Percentiles rank a stretch among this genome's conserved stretches.
Evolutionary conservation across 2,329 filamentous ascomycete genomes (phyloP).

Genomic region (Ascochyta clinopodiicola): DNA sequence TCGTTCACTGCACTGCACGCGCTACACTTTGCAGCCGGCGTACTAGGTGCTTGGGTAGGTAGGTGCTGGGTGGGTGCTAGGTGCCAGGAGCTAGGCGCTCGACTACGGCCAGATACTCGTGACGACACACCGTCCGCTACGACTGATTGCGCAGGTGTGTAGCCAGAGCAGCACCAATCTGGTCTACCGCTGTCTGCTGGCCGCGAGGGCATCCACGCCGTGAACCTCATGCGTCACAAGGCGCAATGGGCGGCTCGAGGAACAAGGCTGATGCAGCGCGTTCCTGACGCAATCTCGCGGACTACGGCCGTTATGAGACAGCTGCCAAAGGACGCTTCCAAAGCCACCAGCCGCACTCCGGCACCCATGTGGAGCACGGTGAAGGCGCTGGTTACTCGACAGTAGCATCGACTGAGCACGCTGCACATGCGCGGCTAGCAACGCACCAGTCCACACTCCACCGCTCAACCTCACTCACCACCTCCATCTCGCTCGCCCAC

Average conservation of each 20-base stretch:
- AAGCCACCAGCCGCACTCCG: conserved; percentile 35
- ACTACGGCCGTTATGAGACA: conserved; percentile 47
- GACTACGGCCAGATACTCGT: conserved; percentile 13
- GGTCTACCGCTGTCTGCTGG: conserved; percentile 35
- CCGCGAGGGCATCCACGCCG: conserved; percentile 25
- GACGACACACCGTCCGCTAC: conserved; percentile 25
- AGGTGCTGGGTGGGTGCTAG: too few species aligned
- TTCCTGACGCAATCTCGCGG: conserved; percentile 52
- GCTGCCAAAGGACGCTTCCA: conserved; percentile 33
- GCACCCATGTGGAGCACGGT: conserved; percentile 28
- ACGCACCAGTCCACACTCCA: conserved; percentile 22
- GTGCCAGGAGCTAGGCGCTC: conserved; percentile 33
- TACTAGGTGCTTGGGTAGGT: conserved; percentile 33
- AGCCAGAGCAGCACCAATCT: conserved; percentile 33
- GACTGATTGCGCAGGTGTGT: conserved; percentile 47
- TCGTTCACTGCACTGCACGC: conserved; percentile 35
- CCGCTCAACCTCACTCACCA: conserved; percentile 24
- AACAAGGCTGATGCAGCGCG: conserved; percentile 50
- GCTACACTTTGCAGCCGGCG: conserved; percentile 31
- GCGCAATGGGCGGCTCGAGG: conserved; percentile 47
- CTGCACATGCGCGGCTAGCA: conserved; percentile 32
- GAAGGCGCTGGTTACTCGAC: conserved; percentile 36
- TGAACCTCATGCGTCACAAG: conserved; percentile 42
- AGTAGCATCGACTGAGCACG: conserved; percentile 33
- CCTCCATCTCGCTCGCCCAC: conserved; percentile 24